A percentile compares a stretch with the other conserved stretches of the same genome.
Conservation (phyloP, 1,284 basidiomycete genomes). For the Inonotus hispidus region DNA sequence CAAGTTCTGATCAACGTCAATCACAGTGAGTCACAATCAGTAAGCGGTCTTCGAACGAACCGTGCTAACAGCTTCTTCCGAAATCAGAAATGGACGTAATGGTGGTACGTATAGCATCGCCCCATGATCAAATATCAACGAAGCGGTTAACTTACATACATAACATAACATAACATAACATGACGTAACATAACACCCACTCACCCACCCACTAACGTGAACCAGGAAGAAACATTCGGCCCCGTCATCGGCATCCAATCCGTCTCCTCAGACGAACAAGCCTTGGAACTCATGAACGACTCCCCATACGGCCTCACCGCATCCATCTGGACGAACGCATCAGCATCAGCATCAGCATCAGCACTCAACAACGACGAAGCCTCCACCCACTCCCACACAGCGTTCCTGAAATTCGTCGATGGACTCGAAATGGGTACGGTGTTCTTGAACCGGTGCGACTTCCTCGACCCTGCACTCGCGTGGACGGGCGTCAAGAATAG, state of each 20-base stretch:
- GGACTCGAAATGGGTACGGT: constrained; percentile 87
- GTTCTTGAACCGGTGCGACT: constrained; percentile 88
- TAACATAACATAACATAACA: no score
- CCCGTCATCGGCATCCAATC: constrained; percentile 86
- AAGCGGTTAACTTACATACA: neutral
- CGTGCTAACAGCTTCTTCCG: neutral
- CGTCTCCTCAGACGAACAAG: constrained; percentile 81
- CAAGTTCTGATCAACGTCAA: constrained; percentile 85
- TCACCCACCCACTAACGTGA: no score
- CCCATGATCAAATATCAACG: neutral
- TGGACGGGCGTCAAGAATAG: constrained; percentile 96
- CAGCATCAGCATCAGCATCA: no score
- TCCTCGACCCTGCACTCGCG: constrained; percentile 83
- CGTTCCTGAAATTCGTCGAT: constrained; percentile 68
- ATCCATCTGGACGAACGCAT: constrained; percentile 85
- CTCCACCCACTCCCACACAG: constrained; percentile 59
- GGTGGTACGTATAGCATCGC: constrained; percentile 44
- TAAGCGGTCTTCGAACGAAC: neutral
- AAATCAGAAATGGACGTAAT: constrained; percentile 87
- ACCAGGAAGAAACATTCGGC: constrained; percentile 85
- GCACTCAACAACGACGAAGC: constrained; percentile 44
- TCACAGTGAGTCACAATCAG: constrained; percentile 52
- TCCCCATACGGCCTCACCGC: constrained; percentile 93
- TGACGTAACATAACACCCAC: no score
- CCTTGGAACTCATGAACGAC: constrained; percentile 89